phyloP scores from a whole-genome alignment of 306 rosid species.

The Pueraria montana region DNA sequence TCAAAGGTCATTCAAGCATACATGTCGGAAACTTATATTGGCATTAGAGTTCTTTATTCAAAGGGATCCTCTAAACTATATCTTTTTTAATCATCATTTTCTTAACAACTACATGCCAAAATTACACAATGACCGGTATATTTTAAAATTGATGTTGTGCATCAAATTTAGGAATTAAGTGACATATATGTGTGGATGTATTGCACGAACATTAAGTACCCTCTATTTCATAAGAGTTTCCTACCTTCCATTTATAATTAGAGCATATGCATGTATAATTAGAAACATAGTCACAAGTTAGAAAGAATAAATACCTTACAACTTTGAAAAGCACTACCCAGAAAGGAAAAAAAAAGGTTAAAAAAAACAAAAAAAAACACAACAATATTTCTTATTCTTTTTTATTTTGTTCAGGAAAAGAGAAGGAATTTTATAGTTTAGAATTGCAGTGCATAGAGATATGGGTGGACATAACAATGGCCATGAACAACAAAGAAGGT shows the following conservation, averaged over 20 bases:
- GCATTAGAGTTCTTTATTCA: background rate
- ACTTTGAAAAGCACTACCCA: too few relatives aligned
- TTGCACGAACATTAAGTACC: background rate
- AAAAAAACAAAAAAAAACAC: background rate
- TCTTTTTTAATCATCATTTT: background rate
- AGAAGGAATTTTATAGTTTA: background rate
- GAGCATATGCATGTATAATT: background rate
- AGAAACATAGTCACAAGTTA: too few relatives aligned
- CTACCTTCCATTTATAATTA: background rate
- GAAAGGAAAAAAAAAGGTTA: background rate
- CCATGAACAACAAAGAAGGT: background rate
- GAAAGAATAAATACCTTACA: too few relatives aligned
- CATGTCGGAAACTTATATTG: too few relatives aligned
- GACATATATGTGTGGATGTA: too few relatives aligned
- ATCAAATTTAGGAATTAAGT: slow-evolving; percentile 16
- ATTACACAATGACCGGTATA: background rate
- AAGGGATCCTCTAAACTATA: slow-evolving; percentile 16
- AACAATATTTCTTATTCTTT: background rate
- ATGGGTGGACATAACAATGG: background rate
- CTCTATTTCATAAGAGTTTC: background rate
- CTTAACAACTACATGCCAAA: slow-evolving; percentile 20
- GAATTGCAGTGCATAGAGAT: background rate
- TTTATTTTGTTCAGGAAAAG: too few relatives aligned
- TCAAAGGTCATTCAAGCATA: too few relatives aligned
- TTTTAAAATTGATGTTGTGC: background rate